phyloP scores from a whole-genome alignment of 2,329 filamentous ascomycete genomes.

The Shiraia bambusicola region DNA sequence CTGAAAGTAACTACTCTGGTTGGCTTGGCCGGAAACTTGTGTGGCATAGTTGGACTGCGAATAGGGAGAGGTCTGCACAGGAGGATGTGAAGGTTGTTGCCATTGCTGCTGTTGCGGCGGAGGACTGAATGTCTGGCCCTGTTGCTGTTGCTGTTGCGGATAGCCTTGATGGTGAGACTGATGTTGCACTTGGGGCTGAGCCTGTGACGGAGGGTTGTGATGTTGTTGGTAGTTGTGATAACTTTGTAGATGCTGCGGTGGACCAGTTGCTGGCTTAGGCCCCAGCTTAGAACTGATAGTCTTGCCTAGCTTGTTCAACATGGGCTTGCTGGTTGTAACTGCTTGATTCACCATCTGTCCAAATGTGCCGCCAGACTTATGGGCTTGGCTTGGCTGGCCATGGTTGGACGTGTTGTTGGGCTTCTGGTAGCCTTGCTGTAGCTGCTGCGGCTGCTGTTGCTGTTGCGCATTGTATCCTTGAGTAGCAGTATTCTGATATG shows the following conservation, averaged over 20 bases:
- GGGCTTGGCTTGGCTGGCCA: constrained; percentile 14
- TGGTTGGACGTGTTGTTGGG: constrained; percentile 15
- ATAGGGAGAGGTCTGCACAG: constrained; percentile 30
- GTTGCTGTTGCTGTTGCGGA: constrained; percentile 13
- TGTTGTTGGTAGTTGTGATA: constrained; percentile 38
- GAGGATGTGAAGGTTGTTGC: constrained; percentile 2
- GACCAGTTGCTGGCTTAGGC: constrained; percentile 25
- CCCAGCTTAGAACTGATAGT: constrained; percentile 39
- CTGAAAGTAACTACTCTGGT: constrained; percentile 32
- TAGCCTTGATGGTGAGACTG: background rate
- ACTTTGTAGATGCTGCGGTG: constrained; percentile 34
- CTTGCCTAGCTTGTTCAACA: constrained; percentile 41
- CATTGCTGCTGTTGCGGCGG: constrained; percentile 17
- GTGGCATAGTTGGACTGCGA: constrained; percentile 26
- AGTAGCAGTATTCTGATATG: constrained; percentile 22
- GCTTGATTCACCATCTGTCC: constrained; percentile 41
- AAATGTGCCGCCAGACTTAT: constrained; percentile 27
- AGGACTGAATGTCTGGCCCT: constrained; percentile 10
- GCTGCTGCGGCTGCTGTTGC: constrained; percentile 14
- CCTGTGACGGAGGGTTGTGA: constrained; percentile 1
- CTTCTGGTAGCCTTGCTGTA: constrained; percentile 17
- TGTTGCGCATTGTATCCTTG: constrained; percentile 21
- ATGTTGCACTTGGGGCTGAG: constrained; percentile 18
- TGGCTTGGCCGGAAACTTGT: constrained; percentile 20
- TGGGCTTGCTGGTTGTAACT: constrained; percentile 39